These are phyloP conservation scores for Saccharomyces hybrid DNA, from an alignment of 1,139 yeast genomes.

Conservation along the genomic window DNA sequence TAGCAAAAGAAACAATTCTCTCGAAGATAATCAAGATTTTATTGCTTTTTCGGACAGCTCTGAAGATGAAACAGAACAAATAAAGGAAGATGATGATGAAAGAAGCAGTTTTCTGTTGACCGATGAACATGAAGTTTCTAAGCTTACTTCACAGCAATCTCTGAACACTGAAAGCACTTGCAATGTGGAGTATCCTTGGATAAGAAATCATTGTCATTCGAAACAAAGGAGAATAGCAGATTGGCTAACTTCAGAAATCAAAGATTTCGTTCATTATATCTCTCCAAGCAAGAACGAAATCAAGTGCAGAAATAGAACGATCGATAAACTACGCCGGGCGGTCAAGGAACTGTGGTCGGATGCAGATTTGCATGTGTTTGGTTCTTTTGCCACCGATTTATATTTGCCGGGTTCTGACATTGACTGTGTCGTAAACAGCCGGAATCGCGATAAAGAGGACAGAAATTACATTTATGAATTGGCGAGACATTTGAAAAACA, in stretches of 20 bases:
- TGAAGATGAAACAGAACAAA: constrained; percentile 22
- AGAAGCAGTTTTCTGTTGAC: constrained; percentile 3
- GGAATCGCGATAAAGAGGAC: constrained; percentile 56
- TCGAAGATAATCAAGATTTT: constrained; percentile 37
- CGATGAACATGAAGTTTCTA: neutral
- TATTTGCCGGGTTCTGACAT: constrained; percentile 95
- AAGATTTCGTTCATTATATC: constrained; percentile 77
- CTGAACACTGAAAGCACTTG: constrained; percentile 9
- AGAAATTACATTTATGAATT: constrained; percentile 66
- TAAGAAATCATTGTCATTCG: constrained; percentile 66
- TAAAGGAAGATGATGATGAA: constrained; percentile 15
- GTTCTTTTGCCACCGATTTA: constrained; percentile 90
- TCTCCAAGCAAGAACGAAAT: constrained; percentile 82
- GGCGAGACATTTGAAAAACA: constrained; percentile 59
- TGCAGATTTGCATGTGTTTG: constrained; percentile 81
- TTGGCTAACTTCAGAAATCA: constrained; percentile 83
- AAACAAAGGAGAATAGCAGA: constrained; percentile 70
- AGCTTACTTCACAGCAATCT: neutral
- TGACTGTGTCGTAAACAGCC: constrained; percentile 81
- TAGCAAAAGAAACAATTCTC: constrained; percentile 30
- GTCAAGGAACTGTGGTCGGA: constrained; percentile 69
- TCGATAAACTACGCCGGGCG: constrained; percentile 49
- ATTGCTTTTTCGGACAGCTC: constrained; percentile 33
- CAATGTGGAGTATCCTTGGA: constrained; percentile 64
- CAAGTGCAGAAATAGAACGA: constrained; percentile 57